Evolutionary conservation across 345 rosid genomes (phyloP), one percentile per base, ranked within the genome.

Genomic region (Sonneratia caseolaris): DNA sequence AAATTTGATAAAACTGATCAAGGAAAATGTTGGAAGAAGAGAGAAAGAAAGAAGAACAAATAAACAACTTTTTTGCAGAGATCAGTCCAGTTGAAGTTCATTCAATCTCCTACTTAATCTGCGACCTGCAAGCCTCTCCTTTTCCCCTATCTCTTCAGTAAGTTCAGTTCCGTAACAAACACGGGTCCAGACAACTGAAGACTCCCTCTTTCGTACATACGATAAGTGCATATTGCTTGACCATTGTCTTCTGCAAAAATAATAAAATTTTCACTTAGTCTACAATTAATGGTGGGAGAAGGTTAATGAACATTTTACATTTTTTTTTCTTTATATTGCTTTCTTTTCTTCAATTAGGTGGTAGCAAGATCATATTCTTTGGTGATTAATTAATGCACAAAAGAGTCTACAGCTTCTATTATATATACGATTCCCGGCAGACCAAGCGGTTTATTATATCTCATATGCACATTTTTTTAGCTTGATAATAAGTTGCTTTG

Each of bases 101-200:
- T 49, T 49, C 13, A 22, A 56, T 15, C 24, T 56, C 24, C 64
- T 59, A 22, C 35, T 59, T 59, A 59, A 59, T 22, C 64, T 59
- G 64, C n/a, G 13, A 24, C 64, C 36, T 40, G 43, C 53, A 11
- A 14, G 13, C 13, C n/a, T 6, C 59, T 56, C 64, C 35, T 24
- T 22, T 59, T 59, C 7, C 32, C 35, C 12, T 59, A 5, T 59
- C 36, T 24, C 22, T 1, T 24, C 36, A 48, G 53, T 48, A 48
- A 48, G 53, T 24, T 59, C 64, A 59, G 64, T 22, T 59, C 64
- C 32, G 35, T 59, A 56, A 56, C 62, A 56, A 56, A 56, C 62
- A 19, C 32, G 32, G 62, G 62, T 56, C 24, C 62, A 59, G 64
- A n/a, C 36, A 59, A 59, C 22, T 59, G 35, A 59, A 59, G 64